Evolutionary conservation across 176 grass and related monocot genomes (phyloP), one percentile per base, ranked within the genome.

Genomic region (Rhynchospora breviuscula): DNA sequence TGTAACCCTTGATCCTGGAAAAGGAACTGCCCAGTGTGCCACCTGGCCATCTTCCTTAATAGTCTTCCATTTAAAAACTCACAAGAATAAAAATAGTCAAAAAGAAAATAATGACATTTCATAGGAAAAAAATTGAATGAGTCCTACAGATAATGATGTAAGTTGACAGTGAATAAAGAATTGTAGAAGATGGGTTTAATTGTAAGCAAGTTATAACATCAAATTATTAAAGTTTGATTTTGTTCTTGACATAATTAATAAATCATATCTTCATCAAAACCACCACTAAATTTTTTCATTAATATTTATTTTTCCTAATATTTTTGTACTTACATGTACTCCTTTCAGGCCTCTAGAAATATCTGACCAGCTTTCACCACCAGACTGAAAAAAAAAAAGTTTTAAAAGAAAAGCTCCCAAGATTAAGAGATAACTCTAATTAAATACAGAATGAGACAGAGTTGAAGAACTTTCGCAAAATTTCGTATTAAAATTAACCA

Each of bases 321-420:
- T 10, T 7, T 23, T 56, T 76, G 15, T 35, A 79, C 87, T 85
- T 77, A 97, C 95, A 90, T 97, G 95, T 45, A 90, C 79, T 65
- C 85, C 95, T 88, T 91, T 89, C 12, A 94, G 87, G 82, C 95
- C 95, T 47, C 69, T 64, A 79, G 89, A 92, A 87, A 71, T 85
- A 85, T 92, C 76, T 8, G 89, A 90, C 95, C 92, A 94, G 70
- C 79, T 93, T 88, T 89, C 84, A 84, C 70, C 83, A 80, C 93
- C 85, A 67, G 40, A 81, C 95, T 98, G 90, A 33, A 77, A 81
- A 63, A 33, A 77, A 53, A 85, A 56, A 10, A 58, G n/a, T n/a
- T 78, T 79, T 44, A 18, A 47, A 85, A 43, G 19, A 49, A 81
- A 49, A 12, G 45, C 13, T 26, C 21, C n/a, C 79, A 54, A 78